Evolutionary conservation across 345 rosid genomes (phyloP).

Genomic region (Triadica sebifera): DNA sequence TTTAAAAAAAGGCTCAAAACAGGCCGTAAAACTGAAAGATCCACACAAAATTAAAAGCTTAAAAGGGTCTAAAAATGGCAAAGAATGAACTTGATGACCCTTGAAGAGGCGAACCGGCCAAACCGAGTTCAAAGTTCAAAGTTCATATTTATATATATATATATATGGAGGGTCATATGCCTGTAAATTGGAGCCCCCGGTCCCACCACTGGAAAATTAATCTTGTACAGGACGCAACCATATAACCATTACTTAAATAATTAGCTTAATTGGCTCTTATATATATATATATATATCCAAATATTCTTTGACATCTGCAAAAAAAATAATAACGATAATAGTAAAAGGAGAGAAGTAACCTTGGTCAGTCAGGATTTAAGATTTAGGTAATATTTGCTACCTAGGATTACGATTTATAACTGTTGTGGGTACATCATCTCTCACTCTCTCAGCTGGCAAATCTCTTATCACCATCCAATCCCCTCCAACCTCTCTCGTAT

Average conservation of each 20-base stretch:
- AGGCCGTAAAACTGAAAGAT: too few relatives aligned
- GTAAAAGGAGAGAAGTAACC: background rate
- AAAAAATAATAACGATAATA: background rate
- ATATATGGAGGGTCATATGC: too few relatives aligned
- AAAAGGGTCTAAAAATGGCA: too few relatives aligned
- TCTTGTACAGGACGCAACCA: conserved; percentile 40
- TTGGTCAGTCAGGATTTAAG: conserved; percentile 35
- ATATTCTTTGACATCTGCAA: conserved; percentile 15
- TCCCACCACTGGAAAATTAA: too few relatives aligned
- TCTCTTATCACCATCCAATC: too few relatives aligned
- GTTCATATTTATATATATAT: too few relatives aligned
- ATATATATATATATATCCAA: conserved; percentile 6
- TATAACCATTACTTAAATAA: background rate
- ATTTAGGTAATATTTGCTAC: conserved; percentile 40
- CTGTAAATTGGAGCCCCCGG: too few relatives aligned
- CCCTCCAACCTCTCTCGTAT: background rate
- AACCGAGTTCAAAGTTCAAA: too few relatives aligned
- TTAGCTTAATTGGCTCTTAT: background rate
- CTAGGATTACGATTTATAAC: conserved; percentile 58
- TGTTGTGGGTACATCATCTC: conserved; percentile 36
- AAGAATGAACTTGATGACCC: too few relatives aligned
- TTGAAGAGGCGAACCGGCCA: too few relatives aligned
- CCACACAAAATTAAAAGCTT: too few relatives aligned
- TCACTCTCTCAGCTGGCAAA: background rate
- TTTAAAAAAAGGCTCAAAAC: too few relatives aligned